Conservation (phyloP, 345 rosid species). For the Pistacia integerrima region DNA sequence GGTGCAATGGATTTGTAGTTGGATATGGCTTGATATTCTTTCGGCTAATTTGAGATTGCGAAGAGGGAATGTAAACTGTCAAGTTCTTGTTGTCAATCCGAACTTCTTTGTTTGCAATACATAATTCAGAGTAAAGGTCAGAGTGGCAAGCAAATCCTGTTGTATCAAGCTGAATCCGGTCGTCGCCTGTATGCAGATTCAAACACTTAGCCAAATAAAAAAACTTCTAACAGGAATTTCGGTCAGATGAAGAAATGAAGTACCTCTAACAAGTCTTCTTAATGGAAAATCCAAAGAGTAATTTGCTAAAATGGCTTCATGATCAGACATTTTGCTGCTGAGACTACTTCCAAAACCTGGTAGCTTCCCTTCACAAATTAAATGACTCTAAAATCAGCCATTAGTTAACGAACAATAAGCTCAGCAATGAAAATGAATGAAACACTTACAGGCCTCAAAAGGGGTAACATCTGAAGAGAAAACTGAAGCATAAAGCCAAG, state of each 20-base stretch:
- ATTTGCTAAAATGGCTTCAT: neutral
- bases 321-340: neutral
- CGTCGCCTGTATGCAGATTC: slow-evolving; percentile 30
- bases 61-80: slow-evolving; percentile 22
- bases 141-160: slow-evolving; percentile 35
- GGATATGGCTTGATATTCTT: slow-evolving; percentile 34
- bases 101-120: slow-evolving; percentile 30
- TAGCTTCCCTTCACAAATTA: slow-evolving; percentile 16
- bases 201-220: neutral
- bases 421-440: neutral
- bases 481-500: slow-evolving; percentile 16
- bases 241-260: too few species aligned
- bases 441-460: neutral
- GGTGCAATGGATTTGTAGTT: slow-evolving; percentile 19
- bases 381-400: neutral
- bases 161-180: slow-evolving; percentile 27
- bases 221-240: too few species aligned
- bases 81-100: slow-evolving; percentile 25
- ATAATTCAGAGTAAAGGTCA: slow-evolving; percentile 31
- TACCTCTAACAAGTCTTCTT: too few species aligned
- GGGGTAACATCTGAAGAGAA: slow-evolving; percentile 6
- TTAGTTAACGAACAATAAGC: neutral
- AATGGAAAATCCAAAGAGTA: too few species aligned
- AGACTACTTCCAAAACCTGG: slow-evolving; percentile 3
- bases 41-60: slow-evolving; percentile 14